These are phyloP conservation scores for Sordariomycetes sp. DNA, from an alignment of 2,329 filamentous ascomycete species.

Conservation along the genomic window DNA sequence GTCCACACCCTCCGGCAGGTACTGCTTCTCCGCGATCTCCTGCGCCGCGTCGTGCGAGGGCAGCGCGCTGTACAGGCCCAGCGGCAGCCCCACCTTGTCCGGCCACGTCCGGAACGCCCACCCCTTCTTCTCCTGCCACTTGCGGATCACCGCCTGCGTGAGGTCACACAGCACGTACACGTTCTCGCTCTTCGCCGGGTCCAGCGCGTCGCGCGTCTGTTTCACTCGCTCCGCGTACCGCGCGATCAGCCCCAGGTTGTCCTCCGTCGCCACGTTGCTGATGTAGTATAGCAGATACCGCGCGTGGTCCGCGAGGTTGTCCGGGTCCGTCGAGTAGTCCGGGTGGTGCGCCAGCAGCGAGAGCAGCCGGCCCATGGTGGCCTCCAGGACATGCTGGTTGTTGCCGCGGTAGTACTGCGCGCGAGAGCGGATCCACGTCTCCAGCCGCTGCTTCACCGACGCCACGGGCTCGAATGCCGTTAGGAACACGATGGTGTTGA, in stretches of 20 bases:
- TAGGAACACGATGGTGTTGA: constrained; percentile 83
- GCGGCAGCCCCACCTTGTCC: constrained; percentile 69
- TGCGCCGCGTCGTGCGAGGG: constrained; percentile 70
- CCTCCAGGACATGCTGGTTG: constrained; percentile 62
- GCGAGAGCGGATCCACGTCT: constrained; percentile 83
- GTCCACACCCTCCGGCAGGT: constrained; percentile 65
- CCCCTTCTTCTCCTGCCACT: constrained; percentile 75
- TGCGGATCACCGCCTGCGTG: constrained; percentile 68
- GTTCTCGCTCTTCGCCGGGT: constrained; percentile 54
- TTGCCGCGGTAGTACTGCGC: constrained; percentile 51
- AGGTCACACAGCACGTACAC: constrained; percentile 85
- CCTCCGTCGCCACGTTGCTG: constrained; percentile 68
- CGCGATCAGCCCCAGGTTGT: constrained; percentile 81
- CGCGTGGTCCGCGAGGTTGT: constrained; percentile 70
- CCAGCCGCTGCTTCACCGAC: constrained; percentile 62
- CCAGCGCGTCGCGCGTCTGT: constrained; percentile 72
- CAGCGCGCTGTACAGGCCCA: constrained; percentile 66
- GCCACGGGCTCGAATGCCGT: constrained; percentile 78
- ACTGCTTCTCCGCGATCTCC: constrained; percentile 77
- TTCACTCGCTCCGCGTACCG: constrained; percentile 91
- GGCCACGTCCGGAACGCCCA: constrained; percentile 82
- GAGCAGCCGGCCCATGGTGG: constrained; percentile 69
- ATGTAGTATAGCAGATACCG: constrained; percentile 88
- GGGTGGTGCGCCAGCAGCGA: constrained; percentile 89
- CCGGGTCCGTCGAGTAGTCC: constrained; percentile 60